Conservation (phyloP, 352 stramenopile genomes). For the Pythium sp. region DNA sequence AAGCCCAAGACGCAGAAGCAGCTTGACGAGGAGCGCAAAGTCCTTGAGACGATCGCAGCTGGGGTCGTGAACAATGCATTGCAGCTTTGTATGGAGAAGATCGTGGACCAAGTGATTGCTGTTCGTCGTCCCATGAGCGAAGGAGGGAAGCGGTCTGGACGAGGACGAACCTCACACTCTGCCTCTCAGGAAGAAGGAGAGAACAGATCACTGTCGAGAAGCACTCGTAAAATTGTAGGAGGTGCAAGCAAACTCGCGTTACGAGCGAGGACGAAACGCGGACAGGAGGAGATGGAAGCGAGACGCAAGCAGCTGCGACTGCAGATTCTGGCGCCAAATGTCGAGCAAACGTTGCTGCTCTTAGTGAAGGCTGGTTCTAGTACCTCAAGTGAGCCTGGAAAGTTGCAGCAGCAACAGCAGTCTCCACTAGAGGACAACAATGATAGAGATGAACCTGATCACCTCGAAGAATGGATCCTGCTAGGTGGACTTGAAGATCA, state of each 20-base stretch:
- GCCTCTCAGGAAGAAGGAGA: background rate
- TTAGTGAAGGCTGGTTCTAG: background rate
- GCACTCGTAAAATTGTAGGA: background rate
- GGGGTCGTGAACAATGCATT: constrained; percentile 36
- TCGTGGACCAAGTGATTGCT: constrained; percentile 19
- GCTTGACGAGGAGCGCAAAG: constrained; percentile 31
- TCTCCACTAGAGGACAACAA: constrained; percentile 6
- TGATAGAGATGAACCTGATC: background rate
- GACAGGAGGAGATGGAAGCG: constrained; percentile 31
- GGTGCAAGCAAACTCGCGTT: background rate
- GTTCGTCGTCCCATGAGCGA: background rate
- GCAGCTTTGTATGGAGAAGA: constrained; percentile 30
- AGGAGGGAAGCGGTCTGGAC: constrained; percentile 2
- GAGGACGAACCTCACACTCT: constrained; percentile 7
- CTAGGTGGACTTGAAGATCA: background rate
- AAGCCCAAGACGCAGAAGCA: constrained; percentile 41
- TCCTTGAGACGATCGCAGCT: constrained; percentile 23
- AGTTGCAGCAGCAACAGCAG: background rate
- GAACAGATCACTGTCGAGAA: background rate
- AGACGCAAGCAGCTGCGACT: constrained; percentile 36
- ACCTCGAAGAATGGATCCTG: background rate
- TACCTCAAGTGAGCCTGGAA: background rate
- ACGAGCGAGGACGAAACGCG: constrained; percentile 25
- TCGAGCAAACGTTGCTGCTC: background rate
- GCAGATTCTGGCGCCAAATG: constrained; percentile 31